Base-by-base conservation (phyloP, 208 protist species). In the Crithidia thermophila region DNA sequence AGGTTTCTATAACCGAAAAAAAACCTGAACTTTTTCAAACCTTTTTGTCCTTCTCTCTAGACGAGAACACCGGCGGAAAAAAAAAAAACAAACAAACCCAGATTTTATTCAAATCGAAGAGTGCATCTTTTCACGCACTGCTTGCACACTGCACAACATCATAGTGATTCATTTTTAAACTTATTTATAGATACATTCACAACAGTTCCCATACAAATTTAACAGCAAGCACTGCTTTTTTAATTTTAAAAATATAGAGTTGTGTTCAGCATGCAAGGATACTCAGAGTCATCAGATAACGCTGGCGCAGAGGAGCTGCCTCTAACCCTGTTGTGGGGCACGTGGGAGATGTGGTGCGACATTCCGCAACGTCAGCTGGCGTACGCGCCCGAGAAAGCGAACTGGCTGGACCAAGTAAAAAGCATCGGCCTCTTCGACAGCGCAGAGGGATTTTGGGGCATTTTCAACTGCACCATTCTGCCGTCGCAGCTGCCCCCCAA, bases 341-440 rank as follows among this genome's bases (percentile, higher is more conserved):
- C 85, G 52, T 96, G 91, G 88, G 88, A 96, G 73, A 75, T 94
- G 77, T 96, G 88, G 91, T 94, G 88, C 47, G 88, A 92, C 46
- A 49, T 96, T 0, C 61, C 75, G 20, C 74, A 43, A 52, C 55
- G 68, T 43, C 61, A 36, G 42, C 37, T 49, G 1, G 39, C 52
- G 60, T 33, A 61, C 33, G 11, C 64, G 10, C 18, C 39, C 1
- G 76, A 77, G 28, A 80, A 65, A 13, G 43, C 64, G 0, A 94
- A 74, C 46, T 97, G 91, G 89, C 82, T 95, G 11, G 83, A 94
- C 51, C 76, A 88, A 52, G 86, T 93, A 31, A 78, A 81, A 39
- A 91, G 82, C 63, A 82, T 97, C 28, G 87, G 89, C 30, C 69
- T 95, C 10, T 94, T 97, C 58, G 91, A 97, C 69, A 94, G 77